Conservation (phyloP, 2,329 filamentous ascomycete genomes). For the Didymella exigua region DNA sequence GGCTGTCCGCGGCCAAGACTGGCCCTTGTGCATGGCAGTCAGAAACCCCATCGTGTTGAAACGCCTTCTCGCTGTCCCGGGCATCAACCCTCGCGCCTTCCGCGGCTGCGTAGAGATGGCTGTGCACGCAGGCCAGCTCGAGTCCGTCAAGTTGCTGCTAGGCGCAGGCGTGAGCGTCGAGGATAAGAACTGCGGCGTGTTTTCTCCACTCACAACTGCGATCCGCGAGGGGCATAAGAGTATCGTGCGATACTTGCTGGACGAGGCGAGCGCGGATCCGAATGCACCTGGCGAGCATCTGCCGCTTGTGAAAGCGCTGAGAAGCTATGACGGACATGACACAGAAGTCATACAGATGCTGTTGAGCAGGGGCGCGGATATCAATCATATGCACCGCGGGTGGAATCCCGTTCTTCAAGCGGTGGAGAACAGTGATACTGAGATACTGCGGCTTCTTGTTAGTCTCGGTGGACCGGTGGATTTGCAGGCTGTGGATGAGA, state of each 20-base stretch:
- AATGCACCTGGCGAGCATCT: constrained; percentile 73
- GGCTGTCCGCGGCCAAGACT: constrained; percentile 68
- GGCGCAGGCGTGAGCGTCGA: constrained; percentile 69
- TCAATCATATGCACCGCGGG: constrained; percentile 60
- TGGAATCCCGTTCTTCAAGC: constrained; percentile 45
- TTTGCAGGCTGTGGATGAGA: constrained; percentile 37
- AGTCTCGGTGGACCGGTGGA: constrained; percentile 42
- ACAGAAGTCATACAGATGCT: constrained; percentile 67
- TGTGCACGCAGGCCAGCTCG: constrained; percentile 68
- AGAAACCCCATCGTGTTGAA: constrained; percentile 64
- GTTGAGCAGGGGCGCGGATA: constrained; percentile 67
- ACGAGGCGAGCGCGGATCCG: constrained; percentile 66
- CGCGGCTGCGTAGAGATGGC: constrained; percentile 72
- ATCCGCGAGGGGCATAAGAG: constrained; percentile 67
- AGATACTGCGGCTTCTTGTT: constrained; percentile 39
- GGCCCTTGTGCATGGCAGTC: constrained; percentile 73
- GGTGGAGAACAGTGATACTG: constrained; percentile 43
- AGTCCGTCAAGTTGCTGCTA: constrained; percentile 69
- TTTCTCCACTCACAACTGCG: constrained; percentile 70
- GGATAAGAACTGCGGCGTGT: constrained; percentile 74
- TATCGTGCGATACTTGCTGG: constrained; percentile 66
- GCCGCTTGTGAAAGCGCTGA: constrained; percentile 71
- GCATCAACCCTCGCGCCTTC: constrained; percentile 63
- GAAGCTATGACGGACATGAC: constrained; percentile 62
- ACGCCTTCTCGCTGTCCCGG: constrained; percentile 60